A percentile compares a stretch with the other conserved stretches of the same genome.
Conservation (phyloP, 331 rosid species). For the Malus hybrid region DNA sequence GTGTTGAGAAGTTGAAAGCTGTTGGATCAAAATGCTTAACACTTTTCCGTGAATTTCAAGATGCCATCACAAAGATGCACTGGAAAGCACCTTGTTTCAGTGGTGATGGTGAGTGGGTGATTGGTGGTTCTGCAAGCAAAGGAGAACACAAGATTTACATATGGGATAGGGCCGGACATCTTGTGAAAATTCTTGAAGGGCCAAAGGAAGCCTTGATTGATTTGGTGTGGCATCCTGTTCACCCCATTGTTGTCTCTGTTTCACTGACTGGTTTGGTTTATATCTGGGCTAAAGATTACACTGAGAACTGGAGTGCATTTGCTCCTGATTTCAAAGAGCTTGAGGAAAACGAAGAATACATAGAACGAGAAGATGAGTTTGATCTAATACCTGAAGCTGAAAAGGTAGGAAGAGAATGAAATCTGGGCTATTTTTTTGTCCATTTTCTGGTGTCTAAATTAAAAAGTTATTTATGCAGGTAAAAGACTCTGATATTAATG, state of each 20-base stretch:
- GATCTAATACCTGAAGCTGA: conserved; percentile 82
- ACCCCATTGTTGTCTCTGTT: conserved; percentile 76
- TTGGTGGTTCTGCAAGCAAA: conserved; percentile 97
- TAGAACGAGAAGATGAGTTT: conserved; percentile 91
- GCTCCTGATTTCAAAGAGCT: conserved; percentile 98
- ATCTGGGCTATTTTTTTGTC: not conserved
- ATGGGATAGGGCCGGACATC: conserved; percentile 98
- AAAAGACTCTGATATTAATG: conserved; percentile 67
- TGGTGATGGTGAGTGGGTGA: conserved; percentile 98
- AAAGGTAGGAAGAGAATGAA: conserved; percentile 40
- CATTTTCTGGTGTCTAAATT: not conserved
- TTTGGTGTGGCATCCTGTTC: conserved; percentile 86
- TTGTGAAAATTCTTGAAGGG: conserved; percentile 95
- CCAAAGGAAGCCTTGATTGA: conserved; percentile 97
- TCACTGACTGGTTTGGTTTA: conserved; percentile 75
- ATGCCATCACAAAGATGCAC: conserved; percentile 84
- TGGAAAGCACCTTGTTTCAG: conserved; percentile 99
- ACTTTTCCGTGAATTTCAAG: conserved; percentile 89
- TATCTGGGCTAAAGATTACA: conserved; percentile 96
- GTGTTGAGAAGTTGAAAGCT: conserved; percentile 64
- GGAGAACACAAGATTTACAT: conserved; percentile 97
- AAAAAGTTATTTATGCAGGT: conserved; percentile 39
- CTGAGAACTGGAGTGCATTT: conserved; percentile 98
- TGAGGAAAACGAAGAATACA: conserved; percentile 89
- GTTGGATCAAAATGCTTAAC: conserved; percentile 76